Conservation (phyloP, 164 flowering plant genomes). For the Litsea cubeba region DNA sequence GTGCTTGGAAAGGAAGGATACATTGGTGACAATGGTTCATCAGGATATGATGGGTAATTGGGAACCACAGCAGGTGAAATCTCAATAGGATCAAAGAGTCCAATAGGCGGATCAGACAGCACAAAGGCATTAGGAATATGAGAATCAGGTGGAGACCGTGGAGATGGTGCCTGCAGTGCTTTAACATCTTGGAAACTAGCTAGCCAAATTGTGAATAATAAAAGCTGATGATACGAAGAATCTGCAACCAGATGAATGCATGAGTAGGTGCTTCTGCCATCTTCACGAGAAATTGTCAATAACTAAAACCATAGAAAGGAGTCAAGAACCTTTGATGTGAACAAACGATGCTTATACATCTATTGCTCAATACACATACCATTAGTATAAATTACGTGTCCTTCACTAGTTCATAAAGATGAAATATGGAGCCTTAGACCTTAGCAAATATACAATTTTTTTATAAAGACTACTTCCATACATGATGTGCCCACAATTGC, state of each 20-base stretch:
- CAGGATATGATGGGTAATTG: slow-evolving; percentile 48
- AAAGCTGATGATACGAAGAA: slow-evolving; percentile 27
- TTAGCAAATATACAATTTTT: no score
- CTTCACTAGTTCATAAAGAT: no score
- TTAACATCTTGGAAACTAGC: slow-evolving; percentile 32
- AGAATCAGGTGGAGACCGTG: slow-evolving; percentile 18
- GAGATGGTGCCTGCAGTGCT: slow-evolving; percentile 24
- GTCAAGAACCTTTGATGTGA: no score
- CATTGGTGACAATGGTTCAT: slow-evolving; percentile 60
- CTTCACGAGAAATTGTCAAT: neutral
- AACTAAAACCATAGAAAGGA: no score
- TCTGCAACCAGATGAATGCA: slow-evolving; percentile 34
- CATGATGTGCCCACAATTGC: no score
- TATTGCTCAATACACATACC: no score
- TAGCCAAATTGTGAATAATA: slow-evolving; percentile 45
- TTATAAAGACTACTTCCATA: no score
- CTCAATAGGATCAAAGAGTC: slow-evolving; percentile 72
- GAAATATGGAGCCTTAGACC: no score
- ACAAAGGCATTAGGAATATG: slow-evolving; percentile 29
- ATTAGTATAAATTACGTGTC: no score
- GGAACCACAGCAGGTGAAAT: slow-evolving; percentile 90
- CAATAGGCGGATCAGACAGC: slow-evolving; percentile 56
- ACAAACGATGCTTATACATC: no score
- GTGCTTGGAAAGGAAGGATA: slow-evolving; percentile 77
- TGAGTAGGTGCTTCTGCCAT: neutral